Conservation (phyloP, 495 filamentous ascomycete genomes). For the Chaetomium fimeti region DNA sequence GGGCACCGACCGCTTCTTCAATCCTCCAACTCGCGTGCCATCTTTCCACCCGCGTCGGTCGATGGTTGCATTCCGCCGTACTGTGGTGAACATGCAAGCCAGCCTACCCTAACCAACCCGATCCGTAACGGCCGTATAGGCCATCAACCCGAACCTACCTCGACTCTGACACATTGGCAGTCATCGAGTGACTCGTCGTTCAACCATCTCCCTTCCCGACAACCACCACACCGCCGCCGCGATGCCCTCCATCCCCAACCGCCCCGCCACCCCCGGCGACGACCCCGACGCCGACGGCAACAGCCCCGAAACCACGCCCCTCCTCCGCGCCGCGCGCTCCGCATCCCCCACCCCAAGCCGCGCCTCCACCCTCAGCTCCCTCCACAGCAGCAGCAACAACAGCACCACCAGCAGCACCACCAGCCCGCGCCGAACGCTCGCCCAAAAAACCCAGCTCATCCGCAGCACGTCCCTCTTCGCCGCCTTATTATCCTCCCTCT, state of each 20-base stretch:
- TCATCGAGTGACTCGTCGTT: not conserved
- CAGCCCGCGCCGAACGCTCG: not conserved
- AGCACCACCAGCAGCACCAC: constrained; percentile 20
- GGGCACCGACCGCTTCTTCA: not conserved
- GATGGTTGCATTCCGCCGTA: not conserved
- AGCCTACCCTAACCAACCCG: constrained; percentile 2
- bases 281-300: constrained; percentile 21
- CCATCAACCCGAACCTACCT: not conserved
- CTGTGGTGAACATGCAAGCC: constrained; percentile 14
- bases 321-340: constrained; percentile 37
- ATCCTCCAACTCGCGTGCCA: not conserved
- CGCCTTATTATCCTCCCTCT: constrained; percentile 56
- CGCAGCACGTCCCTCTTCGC: constrained; percentile 41
- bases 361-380: constrained; percentile 25
- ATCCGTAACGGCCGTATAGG: not conserved
- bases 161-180: not conserved
- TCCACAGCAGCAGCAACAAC: constrained; percentile 20
- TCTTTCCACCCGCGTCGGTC: not conserved
- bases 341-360: constrained; percentile 37
- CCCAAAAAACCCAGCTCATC: constrained; percentile 30
- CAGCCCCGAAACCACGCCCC: constrained; percentile 36
- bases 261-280: constrained; percentile 14
- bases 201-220: not conserved
- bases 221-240: not conserved
- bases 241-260: constrained; percentile 7